Percentiles rank a stretch among this genome's conserved stretches.
Evolutionary conservation across 1,139 yeast genomes (phyloP).

Genomic region (Debaryomyces subglobosus): DNA sequence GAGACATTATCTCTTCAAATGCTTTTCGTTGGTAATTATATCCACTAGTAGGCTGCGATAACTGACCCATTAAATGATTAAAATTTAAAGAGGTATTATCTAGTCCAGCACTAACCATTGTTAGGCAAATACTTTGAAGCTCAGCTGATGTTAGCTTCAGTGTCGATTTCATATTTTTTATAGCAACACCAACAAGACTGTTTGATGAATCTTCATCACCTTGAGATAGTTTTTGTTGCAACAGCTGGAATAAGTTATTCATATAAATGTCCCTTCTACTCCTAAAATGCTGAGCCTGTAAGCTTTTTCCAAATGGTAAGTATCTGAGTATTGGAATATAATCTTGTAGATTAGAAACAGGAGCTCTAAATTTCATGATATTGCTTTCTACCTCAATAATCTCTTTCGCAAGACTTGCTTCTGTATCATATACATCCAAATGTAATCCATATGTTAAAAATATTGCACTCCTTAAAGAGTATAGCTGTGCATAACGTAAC

Average conservation of each 20-base stretch:
- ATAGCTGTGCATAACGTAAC: constrained; percentile 49
- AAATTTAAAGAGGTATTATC: constrained; percentile 73
- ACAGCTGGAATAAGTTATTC: constrained; percentile 36
- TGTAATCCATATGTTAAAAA: constrained; percentile 62
- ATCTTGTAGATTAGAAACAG: constrained; percentile 63
- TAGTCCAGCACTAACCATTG: constrained; percentile 80
- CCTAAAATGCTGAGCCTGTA: constrained; percentile 41
- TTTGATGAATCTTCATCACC: constrained; percentile 19
- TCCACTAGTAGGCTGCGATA: constrained; percentile 53
- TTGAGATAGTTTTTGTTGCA: constrained; percentile 17
- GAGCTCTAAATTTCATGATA: constrained; percentile 66
- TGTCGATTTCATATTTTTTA: constrained; percentile 22
- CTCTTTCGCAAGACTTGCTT: constrained; percentile 48
- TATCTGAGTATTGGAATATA: constrained; percentile 56
- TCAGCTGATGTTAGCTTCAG: constrained; percentile 39
- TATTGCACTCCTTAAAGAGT: constrained; percentile 60
- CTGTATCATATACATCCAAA: constrained; percentile 46
- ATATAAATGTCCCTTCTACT: constrained; percentile 59
- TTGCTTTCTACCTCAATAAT: constrained; percentile 66
- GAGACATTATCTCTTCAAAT: constrained; percentile 32
- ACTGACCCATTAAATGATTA: constrained; percentile 62
- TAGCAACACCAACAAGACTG: constrained; percentile 50
- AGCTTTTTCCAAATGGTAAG: constrained; percentile 28
- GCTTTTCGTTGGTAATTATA: constrained; percentile 47
- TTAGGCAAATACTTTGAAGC: constrained; percentile 63